These are phyloP conservation scores for Penicillium simplicissimum DNA, from an alignment of 495 filamentous ascomycete genomes.

Conservation along the genomic window DNA sequence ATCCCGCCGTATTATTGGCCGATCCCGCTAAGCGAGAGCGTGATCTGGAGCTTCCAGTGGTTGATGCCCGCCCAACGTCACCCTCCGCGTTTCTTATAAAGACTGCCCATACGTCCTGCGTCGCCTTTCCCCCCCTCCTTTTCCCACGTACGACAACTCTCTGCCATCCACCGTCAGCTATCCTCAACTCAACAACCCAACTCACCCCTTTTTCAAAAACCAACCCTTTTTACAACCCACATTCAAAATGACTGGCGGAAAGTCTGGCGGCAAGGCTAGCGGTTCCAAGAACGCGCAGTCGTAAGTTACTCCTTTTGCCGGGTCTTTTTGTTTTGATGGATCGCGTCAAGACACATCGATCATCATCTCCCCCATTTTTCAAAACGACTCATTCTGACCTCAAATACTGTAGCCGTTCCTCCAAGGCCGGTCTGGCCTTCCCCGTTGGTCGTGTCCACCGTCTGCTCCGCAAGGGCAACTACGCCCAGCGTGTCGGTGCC, in stretches of 20 bases:
- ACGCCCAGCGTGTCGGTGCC: constrained; percentile 99
- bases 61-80: constrained; percentile 45
- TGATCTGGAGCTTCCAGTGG: constrained; percentile 42
- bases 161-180: constrained; percentile 28
- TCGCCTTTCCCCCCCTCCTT: constrained; percentile 30
- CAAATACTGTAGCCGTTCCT: constrained; percentile 73
- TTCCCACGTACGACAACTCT: constrained; percentile 19
- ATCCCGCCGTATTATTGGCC: constrained; percentile 33
- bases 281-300: constrained; percentile 97
- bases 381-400: constrained; percentile 36
- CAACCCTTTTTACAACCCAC: constrained; percentile 34
- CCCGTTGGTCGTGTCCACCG: constrained; percentile 99
- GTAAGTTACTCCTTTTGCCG: constrained; percentile 49
- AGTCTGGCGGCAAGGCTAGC: constrained; percentile 98
- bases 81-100: constrained; percentile 51
- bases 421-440: constrained; percentile 99
- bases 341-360: neutral
- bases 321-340: constrained; percentile 22
- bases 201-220: constrained; percentile 23
- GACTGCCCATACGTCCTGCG: constrained; percentile 32
- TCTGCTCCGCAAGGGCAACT: constrained; percentile 99
- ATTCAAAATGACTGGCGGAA: constrained; percentile 97
- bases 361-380: neutral
- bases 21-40: constrained; percentile 50
- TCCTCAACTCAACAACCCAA: constrained; percentile 6